Conservation (phyloP, 768 basidiomycete species). For the Calocybe gangraenosa region DNA sequence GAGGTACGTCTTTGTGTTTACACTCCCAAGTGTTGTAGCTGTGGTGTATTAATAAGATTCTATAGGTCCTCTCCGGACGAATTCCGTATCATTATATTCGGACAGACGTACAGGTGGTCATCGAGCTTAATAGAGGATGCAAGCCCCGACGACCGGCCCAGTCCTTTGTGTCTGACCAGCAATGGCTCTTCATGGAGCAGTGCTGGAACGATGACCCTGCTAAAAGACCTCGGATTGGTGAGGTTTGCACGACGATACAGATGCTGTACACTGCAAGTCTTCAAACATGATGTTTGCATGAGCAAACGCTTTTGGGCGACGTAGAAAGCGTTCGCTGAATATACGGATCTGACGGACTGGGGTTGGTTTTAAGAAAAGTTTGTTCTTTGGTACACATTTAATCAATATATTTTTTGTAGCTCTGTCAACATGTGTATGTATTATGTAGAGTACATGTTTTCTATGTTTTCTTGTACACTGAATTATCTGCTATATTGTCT, state of each 20-base stretch:
- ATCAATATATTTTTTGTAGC: too few relatives aligned
- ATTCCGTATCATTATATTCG: conserved; percentile 38
- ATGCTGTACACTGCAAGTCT: not conserved
- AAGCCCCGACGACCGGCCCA: conserved; percentile 34
- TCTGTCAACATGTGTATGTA: too few relatives aligned
- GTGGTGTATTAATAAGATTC: not conserved
- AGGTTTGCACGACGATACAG: not conserved
- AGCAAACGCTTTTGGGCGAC: too few relatives aligned
- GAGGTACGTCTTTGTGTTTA: conserved; percentile 25
- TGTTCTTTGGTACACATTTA: too few relatives aligned
- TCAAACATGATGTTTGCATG: too few relatives aligned
- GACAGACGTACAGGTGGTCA: conserved; percentile 34
- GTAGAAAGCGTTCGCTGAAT: too few relatives aligned
- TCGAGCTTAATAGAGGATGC: conserved; percentile 35
- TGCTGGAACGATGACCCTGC: conserved; percentile 33
- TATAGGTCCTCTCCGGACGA: conserved; percentile 34
- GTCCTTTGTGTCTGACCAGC: conserved; percentile 32
- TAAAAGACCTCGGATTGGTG: not conserved
- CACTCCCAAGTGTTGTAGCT: not conserved
- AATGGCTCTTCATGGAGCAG: conserved; percentile 37
- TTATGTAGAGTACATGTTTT: too few relatives aligned
- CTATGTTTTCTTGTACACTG: too few relatives aligned
- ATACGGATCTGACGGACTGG: too few relatives aligned
- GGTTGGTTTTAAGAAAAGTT: too few relatives aligned
- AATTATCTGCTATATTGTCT: too few relatives aligned